Percentiles rank a stretch among this genome's conserved stretches.
These are phyloP conservation scores for Cytospora chrysosperma DNA, from an alignment of 2,329 filamentous ascomycete genomes.

Conservation along the genomic window DNA sequence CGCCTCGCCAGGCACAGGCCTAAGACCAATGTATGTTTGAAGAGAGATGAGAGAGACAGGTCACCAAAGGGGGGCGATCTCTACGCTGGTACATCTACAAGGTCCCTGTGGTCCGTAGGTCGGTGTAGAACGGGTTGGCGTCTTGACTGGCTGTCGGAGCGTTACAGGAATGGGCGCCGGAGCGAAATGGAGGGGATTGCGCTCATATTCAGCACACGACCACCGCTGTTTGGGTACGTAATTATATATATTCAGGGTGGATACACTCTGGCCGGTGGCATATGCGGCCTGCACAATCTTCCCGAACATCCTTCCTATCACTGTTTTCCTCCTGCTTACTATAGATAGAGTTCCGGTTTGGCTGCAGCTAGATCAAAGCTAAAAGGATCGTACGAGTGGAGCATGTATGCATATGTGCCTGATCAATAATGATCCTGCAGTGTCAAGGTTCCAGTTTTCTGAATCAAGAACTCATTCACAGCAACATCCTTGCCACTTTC, in stretches of 20 bases:
- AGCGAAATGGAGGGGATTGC: background rate
- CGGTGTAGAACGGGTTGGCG: background rate
- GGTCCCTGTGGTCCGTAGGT: background rate
- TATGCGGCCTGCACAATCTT: background rate
- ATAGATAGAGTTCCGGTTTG: background rate
- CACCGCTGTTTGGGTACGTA: background rate
- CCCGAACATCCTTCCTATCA: background rate
- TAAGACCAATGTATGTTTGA: too few species aligned
- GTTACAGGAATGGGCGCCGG: background rate
- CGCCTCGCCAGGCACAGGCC: too few species aligned
- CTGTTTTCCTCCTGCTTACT: background rate
- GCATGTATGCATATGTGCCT: background rate
- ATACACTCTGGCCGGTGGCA: background rate
- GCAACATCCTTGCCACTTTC: slow-evolving; percentile 27
- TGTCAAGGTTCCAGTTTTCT: slow-evolving; percentile 24
- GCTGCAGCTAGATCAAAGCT: too few species aligned
- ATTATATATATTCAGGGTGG: background rate
- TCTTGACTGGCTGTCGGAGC: background rate
- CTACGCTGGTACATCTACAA: background rate
- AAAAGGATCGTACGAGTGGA: background rate
- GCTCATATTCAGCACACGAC: too few species aligned
- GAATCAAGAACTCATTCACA: slow-evolving; percentile 25
- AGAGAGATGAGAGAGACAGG: background rate
- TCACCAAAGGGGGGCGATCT: background rate
- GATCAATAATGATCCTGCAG: slow-evolving; percentile 19